Evolutionary conservation across 2,329 filamentous ascomycete genomes (phyloP), one percentile per base, ranked within the genome.

Genomic region (Claviceps fusiformis): DNA sequence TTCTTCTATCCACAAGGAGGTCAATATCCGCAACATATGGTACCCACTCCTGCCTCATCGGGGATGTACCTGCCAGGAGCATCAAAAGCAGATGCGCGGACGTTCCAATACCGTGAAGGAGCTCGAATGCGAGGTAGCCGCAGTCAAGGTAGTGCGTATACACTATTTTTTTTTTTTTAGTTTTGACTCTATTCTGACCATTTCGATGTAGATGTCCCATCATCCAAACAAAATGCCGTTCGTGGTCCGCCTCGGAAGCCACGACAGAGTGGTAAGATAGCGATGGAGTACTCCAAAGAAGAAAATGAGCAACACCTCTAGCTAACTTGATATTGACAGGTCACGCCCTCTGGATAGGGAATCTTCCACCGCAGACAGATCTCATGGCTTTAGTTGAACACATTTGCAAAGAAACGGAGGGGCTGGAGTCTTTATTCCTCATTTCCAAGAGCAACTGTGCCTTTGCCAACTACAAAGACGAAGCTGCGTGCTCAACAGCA

Each of bases 391-490:
- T 97, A n/a, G 95, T 96, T 53, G 83, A 93, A 57, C 88, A 96
- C 66, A 93, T 96, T 56, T 95, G 88, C 58, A 82, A 81, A 59
- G 86, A 91, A 60, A 85, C 89, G 0, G 79, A 77, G 0, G 80
- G 90, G 1, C 81, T 97, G 27, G 87, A 95, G 66, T 95, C 90
- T 50, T 74, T 97, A 0, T 96, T 97, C 61, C 73, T 97, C 41
- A 97, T 97, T 45, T 92, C 91, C 0, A 96, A 96, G 68, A 96
- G 91, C 67, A 96, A 96, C 66, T 97, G 92, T 65, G 92, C 91
- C 0, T 97, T 97, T 72, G 89, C 95, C 60, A 97, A 97, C 65
- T 97, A 95, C 68, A 87, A 85, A 59, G 86, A 89, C 52, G 90
- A 95, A 63, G 72, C 75, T 3, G 82, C 83, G 5, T 96, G 90